Conservation (phyloP, 495 filamentous ascomycete species). For the Penicillium mononematosum region DNA sequence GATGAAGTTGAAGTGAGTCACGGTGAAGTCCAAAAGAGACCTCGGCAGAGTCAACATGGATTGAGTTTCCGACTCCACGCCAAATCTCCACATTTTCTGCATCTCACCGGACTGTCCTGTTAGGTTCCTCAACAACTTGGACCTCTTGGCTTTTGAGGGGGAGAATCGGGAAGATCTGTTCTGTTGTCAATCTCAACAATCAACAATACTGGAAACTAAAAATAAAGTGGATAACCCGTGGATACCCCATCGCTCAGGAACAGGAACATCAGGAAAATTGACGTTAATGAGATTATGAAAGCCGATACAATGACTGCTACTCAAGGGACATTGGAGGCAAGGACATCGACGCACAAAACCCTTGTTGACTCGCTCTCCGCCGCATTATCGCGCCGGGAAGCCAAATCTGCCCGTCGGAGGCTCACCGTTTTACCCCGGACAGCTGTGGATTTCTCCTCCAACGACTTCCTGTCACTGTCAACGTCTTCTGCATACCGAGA, state of each 20-base stretch:
- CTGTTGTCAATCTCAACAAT: neutral
- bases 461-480: slow-evolving; percentile 48
- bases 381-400: slow-evolving; percentile 41
- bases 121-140: neutral
- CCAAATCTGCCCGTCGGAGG: slow-evolving; percentile 46
- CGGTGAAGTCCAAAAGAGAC: neutral
- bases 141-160: neutral
- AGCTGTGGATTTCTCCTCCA: slow-evolving; percentile 47
- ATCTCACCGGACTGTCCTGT: neutral
- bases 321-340: neutral
- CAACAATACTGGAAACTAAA: neutral
- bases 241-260: neutral
- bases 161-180: neutral
- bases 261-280: neutral
- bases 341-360: slow-evolving; percentile 14
- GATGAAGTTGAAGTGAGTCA: neutral
- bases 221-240: neutral
- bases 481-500: slow-evolving; percentile 33
- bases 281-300: neutral
- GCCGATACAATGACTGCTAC: neutral
- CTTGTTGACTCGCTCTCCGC: slow-evolving; percentile 39
- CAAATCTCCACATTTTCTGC: neutral
- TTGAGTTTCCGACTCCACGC: neutral
- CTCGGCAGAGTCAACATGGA: neutral
- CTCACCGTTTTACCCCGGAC: slow-evolving; percentile 37